Evolutionary conservation across 345 rosid species (phyloP).

Genomic region (Linum lewisii): DNA sequence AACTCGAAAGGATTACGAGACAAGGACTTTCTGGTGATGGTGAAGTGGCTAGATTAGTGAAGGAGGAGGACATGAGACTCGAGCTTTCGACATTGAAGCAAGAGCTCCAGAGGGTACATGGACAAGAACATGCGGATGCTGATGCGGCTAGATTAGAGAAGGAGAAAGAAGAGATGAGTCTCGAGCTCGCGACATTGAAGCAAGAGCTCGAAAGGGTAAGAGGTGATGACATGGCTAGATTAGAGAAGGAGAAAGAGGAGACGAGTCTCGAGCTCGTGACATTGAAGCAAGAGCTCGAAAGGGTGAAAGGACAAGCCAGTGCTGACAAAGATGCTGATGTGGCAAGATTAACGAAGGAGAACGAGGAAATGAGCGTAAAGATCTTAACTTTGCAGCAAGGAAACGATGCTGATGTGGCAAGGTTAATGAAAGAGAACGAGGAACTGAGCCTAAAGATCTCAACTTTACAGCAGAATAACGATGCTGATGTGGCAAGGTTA

Average conservation of each 20-base stretch:
- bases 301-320: neutral
- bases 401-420: conserved; percentile 26
- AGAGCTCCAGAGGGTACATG: neutral
- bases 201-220: neutral
- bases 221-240: too few species aligned
- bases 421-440: conserved; percentile 29
- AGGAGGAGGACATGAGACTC: neutral
- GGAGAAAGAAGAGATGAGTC: neutral
- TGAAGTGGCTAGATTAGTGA: neutral
- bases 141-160: neutral
- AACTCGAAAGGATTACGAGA: neutral
- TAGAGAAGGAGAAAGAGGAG: conserved; percentile 1
- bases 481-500: conserved; percentile 30
- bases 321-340: neutral
- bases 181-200: too few species aligned
- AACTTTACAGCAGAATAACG: neutral
- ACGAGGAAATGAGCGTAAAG: neutral
- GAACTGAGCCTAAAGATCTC: conserved; percentile 11
- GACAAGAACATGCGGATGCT: neutral
- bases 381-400: neutral
- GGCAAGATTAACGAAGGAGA: neutral
- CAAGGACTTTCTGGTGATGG: neutral
- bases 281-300: neutral
- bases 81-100: neutral
- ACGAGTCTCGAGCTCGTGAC: too few species aligned